Conservation (phyloP, 306 rosid genomes). For the Hippophae rhamnoides region DNA sequence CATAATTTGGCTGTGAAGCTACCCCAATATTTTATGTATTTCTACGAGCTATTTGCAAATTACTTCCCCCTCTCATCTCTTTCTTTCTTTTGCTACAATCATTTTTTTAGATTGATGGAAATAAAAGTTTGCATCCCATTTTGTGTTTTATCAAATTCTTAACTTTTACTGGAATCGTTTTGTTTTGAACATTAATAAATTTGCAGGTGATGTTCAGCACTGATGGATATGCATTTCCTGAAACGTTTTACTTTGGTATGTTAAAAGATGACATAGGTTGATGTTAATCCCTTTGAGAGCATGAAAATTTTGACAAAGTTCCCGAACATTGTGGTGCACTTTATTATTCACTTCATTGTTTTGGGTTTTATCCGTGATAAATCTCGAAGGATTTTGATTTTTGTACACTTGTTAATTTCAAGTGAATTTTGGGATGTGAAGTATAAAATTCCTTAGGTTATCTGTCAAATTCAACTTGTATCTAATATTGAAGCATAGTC, state of each 20-base stretch:
- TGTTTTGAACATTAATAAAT: slow-evolving; percentile 17
- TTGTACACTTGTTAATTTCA: too few relatives aligned
- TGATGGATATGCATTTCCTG: slow-evolving; percentile 76
- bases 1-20: too few relatives aligned
- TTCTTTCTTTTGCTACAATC: neutral
- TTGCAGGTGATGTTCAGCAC: slow-evolving; percentile 96
- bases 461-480: too few relatives aligned
- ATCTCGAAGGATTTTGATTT: too few relatives aligned
- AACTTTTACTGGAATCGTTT: slow-evolving; percentile 8
- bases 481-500: too few relatives aligned
- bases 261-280: slow-evolving; percentile 8
- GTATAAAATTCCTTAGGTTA: too few relatives aligned
- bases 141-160: neutral
- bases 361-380: too few relatives aligned
- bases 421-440: too few relatives aligned
- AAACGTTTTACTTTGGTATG: slow-evolving; percentile 81
- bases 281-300: neutral
- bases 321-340: too few relatives aligned
- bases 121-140: neutral
- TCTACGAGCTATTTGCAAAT: slow-evolving; percentile 1
- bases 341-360: too few relatives aligned
- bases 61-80: neutral
- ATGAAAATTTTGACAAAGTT: too few relatives aligned
- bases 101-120: neutral
- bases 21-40: neutral